These are phyloP conservation scores for Cordyceps fumosorosea DNA, from an alignment of 2,329 filamentous ascomycete genomes.

Conservation along the genomic window DNA sequence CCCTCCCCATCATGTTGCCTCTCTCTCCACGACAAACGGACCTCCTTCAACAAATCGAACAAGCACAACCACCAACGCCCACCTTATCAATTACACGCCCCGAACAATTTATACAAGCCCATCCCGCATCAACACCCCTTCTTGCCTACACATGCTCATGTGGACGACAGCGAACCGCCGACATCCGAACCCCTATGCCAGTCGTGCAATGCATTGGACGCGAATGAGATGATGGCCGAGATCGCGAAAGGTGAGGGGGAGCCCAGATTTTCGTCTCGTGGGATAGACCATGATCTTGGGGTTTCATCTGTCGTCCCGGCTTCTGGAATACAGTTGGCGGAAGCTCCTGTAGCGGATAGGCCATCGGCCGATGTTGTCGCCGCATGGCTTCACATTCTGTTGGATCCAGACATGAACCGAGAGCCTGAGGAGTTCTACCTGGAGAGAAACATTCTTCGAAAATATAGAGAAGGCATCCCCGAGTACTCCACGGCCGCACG, in stretches of 20 bases:
- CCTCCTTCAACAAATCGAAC: background rate
- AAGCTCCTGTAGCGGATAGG: background rate
- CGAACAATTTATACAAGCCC: background rate
- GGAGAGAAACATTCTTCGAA: slow-evolving; percentile 20
- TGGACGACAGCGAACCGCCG: background rate
- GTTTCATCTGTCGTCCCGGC: background rate
- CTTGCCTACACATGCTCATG: background rate
- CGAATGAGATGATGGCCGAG: slow-evolving; percentile 8
- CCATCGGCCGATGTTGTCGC: slow-evolving; percentile 4
- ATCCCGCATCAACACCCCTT: background rate
- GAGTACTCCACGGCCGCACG: slow-evolving; percentile 23
- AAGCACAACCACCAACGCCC: background rate
- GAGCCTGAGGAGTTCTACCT: slow-evolving; percentile 24
- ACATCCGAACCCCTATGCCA: background rate
- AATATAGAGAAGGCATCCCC: slow-evolving; percentile 19
- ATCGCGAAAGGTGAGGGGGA: background rate
- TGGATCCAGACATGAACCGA: slow-evolving; percentile 14
- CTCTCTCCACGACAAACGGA: background rate
- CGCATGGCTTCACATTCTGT: slow-evolving; percentile 7
- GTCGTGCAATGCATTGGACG: background rate
- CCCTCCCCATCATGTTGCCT: background rate
- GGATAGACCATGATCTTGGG: background rate
- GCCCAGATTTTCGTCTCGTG: background rate
- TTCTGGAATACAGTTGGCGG: background rate
- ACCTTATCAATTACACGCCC: background rate